These are phyloP conservation scores for Backusella mclennaniae DNA, from an alignment of 192 early-diverging fungal species.

Conservation along the genomic window DNA sequence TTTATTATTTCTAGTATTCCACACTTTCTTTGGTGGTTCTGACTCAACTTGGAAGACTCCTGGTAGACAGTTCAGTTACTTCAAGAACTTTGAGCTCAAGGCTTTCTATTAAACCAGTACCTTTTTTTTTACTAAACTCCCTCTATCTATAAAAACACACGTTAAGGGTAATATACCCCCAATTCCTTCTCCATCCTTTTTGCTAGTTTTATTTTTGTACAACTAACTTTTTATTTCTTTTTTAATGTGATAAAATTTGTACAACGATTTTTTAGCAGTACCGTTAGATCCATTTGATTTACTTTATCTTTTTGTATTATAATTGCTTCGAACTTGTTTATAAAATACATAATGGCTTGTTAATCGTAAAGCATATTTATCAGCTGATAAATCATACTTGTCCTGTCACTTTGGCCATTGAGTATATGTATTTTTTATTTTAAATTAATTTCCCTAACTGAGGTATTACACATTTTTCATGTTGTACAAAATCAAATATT, in stretches of 20 bases:
- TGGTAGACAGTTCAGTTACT: constrained; percentile 30
- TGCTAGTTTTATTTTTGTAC: constrained; percentile 6
- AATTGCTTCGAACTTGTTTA: neutral
- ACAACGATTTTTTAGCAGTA: constrained; percentile 5
- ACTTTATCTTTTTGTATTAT: neutral
- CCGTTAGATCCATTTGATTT: neutral
- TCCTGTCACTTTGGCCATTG: neutral
- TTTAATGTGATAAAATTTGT: neutral
- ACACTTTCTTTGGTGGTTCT: constrained; percentile 41
- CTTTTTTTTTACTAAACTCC: neutral
- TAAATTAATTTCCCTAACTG: neutral
- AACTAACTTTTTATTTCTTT: neutral
- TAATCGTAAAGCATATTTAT: neutral
- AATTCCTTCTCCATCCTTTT: neutral
- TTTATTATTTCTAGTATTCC: constrained; percentile 27
- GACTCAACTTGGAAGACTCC: constrained; percentile 18
- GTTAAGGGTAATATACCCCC: constrained; percentile 6
- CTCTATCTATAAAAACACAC: constrained; percentile 1
- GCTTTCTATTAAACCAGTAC: neutral
- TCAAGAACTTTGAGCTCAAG: constrained; percentile 5
- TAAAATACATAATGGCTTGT: neutral
- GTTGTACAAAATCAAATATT: neutral
- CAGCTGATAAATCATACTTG: neutral
- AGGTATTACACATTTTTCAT: neutral
- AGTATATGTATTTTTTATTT: neutral